Base-by-base conservation (phyloP, 306 rosid species). In the Prosopis cineraria region DNA sequence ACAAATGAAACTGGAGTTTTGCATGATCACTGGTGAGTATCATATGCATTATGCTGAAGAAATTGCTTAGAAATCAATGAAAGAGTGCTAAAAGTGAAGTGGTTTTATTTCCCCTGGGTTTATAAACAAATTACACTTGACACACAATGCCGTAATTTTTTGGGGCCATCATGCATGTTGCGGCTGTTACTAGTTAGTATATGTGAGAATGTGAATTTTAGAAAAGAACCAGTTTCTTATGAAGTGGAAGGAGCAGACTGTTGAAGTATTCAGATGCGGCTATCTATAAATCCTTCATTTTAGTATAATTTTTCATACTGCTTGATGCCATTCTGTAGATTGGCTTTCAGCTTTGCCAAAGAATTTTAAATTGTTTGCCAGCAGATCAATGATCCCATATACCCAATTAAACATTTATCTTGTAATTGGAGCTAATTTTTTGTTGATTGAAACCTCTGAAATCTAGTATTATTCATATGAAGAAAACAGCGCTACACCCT, bases 51-150 rank as follows among this genome's bases (percentile, higher is more conserved):
- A 33, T 65, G 60, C 83, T 37, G 19, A 6, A 34, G 37, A 34
- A 34, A 34, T 34, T 3, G 37, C 75, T 17, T 27, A 33, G 11
- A n/a, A 53, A 7, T 69, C 68, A n/a, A 11, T 56, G 22, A 11
- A 36, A 43, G 19, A 67, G 41, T 41, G 52, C 33, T 16, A 43
- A 41, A 60, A 24, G 7, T 25, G 4, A 12, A 67, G 56, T 39
- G 44, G 33, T 77, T 77, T 68, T 68, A n/a, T 55, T 39, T 68
- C 25, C 37, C 44, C n/a, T n/a, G 75, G 40, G 37, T 30, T 50
- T 25, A 60, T 43, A 20, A 41, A n/a, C 37, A 34, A 62, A 48
- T 12, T 50, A 79, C 72, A 62, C 27, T 20, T 72, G 17, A 22
- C 60, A 52, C 30, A 70, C 63, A 63, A 30, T 27, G 58, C 12